Percentiles rank a stretch among this genome's conserved stretches.
phyloP scores from a whole-genome alignment of 225 moss, liverwort and hornwort species.

The Climacium dendroides region DNA sequence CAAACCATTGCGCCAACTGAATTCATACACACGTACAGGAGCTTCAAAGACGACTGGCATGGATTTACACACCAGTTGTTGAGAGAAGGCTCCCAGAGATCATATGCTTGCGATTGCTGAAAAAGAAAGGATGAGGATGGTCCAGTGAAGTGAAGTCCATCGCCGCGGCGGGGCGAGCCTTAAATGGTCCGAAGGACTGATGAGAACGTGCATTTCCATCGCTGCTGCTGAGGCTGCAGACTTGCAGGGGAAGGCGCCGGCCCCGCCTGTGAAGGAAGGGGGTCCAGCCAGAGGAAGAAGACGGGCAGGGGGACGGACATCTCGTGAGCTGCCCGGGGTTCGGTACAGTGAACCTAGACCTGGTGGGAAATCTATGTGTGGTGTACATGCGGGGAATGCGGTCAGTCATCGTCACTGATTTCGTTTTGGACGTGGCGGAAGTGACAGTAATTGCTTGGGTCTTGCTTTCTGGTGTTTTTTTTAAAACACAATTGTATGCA shows the following conservation, averaged over 20 bases:
- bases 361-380: rapidly evolving
- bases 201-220: background rate
- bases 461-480: background rate
- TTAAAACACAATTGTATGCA: background rate
- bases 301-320: background rate
- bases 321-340: background rate
- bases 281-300: background rate
- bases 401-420: background rate
- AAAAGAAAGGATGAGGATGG: background rate
- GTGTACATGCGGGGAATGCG: background rate
- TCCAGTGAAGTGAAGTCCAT: no score
- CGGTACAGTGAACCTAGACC: background rate
- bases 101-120: no score
- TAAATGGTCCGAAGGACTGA: background rate
- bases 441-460: background rate
- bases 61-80: background rate
- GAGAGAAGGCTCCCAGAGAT: background rate
- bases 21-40: background rate
- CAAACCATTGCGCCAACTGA: background rate
- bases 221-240: background rate
- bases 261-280: background rate
- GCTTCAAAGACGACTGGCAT: background rate
- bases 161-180: background rate
- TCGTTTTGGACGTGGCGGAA: background rate
- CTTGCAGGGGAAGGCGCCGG: background rate